phyloP scores from a whole-genome alignment of 192 early-diverging fungal genomes.

The Backusella circina region DNA sequence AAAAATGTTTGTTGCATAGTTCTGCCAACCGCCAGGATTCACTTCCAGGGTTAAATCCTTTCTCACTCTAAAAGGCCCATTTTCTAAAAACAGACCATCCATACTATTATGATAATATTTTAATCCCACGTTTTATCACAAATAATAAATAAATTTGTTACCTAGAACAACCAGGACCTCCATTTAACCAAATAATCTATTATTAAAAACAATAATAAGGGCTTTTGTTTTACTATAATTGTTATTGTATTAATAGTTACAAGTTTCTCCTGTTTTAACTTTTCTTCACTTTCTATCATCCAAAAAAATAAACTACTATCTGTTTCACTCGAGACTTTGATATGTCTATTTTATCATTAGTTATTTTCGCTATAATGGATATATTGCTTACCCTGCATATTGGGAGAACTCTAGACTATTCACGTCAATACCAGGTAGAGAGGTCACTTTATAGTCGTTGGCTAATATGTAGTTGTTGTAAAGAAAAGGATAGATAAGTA shows the following conservation, averaged over 20 bases:
- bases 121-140: neutral
- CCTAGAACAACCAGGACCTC: slow-evolving; percentile 44
- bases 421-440: slow-evolving; percentile 33
- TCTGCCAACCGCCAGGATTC: slow-evolving; percentile 50
- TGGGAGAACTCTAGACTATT: slow-evolving; percentile 30
- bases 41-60: slow-evolving; percentile 35
- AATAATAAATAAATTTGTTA: neutral
- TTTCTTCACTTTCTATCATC: slow-evolving; percentile 37
- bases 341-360: slow-evolving; percentile 36
- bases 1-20: slow-evolving; percentile 57
- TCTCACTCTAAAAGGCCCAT: slow-evolving; percentile 51
- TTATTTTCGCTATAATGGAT: no score
- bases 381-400: slow-evolving; percentile 45
- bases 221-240: neutral
- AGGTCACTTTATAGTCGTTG: slow-evolving; percentile 37
- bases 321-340: slow-evolving; percentile 31
- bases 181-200: slow-evolving; percentile 64
- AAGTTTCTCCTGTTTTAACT: slow-evolving; percentile 8
- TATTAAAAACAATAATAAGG: neutral
- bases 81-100: slow-evolving; percentile 64
- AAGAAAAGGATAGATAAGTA: neutral
- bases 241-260: neutral
- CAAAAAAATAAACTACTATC: slow-evolving; percentile 50
- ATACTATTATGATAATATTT: slow-evolving; percentile 36
- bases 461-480: neutral